Percentiles rank a stretch among this genome's conserved stretches.
These are phyloP conservation scores for Cytidiella melzeri DNA, from an alignment of 768 basidiomycete genomes.

Conservation along the genomic window DNA sequence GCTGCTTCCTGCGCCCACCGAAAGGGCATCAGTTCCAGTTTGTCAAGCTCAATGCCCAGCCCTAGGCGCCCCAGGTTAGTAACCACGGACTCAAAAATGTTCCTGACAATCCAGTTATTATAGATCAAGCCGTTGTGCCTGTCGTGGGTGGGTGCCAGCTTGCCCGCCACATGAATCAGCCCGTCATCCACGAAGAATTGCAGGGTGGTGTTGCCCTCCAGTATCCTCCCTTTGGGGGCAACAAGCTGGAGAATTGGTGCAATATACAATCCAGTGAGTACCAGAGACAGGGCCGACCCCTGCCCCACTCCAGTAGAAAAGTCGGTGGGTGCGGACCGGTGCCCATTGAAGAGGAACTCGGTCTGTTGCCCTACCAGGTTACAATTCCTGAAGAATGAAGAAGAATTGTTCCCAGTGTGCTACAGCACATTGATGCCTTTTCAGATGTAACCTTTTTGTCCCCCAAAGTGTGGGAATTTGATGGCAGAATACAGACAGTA, in stretches of 20 bases:
- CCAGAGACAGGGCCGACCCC: no score
- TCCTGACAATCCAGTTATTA: neutral
- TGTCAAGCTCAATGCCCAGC: no score
- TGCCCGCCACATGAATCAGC: slow-evolving; percentile 1
- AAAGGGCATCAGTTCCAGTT: slow-evolving; percentile 17
- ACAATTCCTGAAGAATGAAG: no score
- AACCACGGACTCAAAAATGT: neutral
- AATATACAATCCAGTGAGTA: no score
- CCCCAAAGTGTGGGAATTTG: no score
- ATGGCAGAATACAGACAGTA: no score
- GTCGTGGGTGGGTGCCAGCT: neutral
- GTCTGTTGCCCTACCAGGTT: slow-evolving; percentile 7
- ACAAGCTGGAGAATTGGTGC: no score
- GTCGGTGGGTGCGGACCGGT: neutral
- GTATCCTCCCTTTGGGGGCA: neutral
- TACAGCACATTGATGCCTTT: no score
- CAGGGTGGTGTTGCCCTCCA: neutral
- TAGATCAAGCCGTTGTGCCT: neutral
- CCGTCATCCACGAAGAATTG: slow-evolving; percentile 18
- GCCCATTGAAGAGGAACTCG: slow-evolving; percentile 7
- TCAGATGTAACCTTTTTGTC: no score
- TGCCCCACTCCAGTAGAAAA: slow-evolving; percentile 10
- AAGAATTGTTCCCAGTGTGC: no score
- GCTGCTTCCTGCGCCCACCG: neutral
- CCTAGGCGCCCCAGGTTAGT: slow-evolving; percentile 6